phyloP scores from a whole-genome alignment of 1,284 basidiomycete species.

The Trichosporon asahii region DNA sequence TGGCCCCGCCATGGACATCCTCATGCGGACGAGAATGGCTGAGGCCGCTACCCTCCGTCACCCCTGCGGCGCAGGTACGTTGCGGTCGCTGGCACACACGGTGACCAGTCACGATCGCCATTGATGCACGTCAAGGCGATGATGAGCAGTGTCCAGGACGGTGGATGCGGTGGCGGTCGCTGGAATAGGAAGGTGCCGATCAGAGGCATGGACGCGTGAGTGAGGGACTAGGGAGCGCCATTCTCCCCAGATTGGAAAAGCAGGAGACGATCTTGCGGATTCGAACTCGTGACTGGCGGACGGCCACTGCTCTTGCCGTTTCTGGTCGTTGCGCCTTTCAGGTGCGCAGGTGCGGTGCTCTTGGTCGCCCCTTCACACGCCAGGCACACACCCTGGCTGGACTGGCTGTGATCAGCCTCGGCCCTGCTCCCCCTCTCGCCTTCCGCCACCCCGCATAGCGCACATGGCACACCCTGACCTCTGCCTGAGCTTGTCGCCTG shows the following conservation, averaged over 20 bases:
- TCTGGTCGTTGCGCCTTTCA: not conserved
- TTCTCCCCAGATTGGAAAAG: not conserved
- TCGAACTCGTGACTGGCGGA: not conserved
- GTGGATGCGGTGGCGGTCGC: not conserved
- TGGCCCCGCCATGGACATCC: too few species aligned
- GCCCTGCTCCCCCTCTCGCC: not conserved
- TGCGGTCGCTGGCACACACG: not conserved
- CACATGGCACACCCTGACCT: not conserved
- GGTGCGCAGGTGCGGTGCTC: not conserved
- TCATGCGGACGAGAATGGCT: too few species aligned
- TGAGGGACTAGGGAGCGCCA: not conserved
- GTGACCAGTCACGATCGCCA: not conserved
- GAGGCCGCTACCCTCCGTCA: too few species aligned
- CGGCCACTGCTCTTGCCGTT: not conserved
- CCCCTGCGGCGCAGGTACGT: too few species aligned
- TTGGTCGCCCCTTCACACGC: not conserved
- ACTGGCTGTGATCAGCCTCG: not conserved
- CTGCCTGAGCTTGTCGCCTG: not conserved
- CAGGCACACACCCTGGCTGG: not conserved
- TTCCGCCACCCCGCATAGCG: not conserved
- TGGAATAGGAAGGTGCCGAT: not conserved
- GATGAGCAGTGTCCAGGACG: not conserved
- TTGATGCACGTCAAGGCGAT: not conserved
- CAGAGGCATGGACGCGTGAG: not conserved
- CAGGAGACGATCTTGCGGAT: conserved; percentile 5